Evolutionary conservation across 1,284 basidiomycete genomes (phyloP).

Genomic region (Peniophora sp.): DNA sequence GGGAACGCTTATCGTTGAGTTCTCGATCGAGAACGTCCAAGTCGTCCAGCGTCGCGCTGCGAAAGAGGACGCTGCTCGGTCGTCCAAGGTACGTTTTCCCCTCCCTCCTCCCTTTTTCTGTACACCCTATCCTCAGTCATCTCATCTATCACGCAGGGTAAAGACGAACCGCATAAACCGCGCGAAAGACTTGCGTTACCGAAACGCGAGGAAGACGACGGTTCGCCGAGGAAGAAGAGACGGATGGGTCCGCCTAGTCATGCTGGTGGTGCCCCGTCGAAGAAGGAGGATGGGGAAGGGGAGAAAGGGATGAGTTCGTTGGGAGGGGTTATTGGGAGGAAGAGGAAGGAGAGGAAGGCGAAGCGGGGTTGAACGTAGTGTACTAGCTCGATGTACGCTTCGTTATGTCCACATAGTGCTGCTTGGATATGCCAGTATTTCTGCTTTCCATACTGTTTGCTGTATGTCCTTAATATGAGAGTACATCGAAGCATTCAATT

Average conservation of each 20-base stretch:
- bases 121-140: conserved; percentile 1
- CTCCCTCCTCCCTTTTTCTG: background rate
- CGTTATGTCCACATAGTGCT: too few species aligned
- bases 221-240: conserved; percentile 11
- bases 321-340: conserved; percentile 26
- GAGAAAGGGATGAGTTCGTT: conserved; percentile 13
- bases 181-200: conserved; percentile 9
- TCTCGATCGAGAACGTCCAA: conserved; percentile 90
- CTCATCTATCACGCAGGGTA: conserved; percentile 4
- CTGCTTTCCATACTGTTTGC: too few species aligned
- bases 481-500: too few species aligned
- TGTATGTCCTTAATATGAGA: too few species aligned
- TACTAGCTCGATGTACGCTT: too few species aligned
- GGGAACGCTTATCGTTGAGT: conserved; percentile 79
- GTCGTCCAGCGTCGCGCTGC: conserved; percentile 67
- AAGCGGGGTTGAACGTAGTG: background rate
- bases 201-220: conserved; percentile 14
- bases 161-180: conserved; percentile 4
- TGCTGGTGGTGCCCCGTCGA: background rate
- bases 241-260: conserved; percentile 6
- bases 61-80: conserved; percentile 28
- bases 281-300: conserved; percentile 5
- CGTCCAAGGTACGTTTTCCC: conserved; percentile 13
- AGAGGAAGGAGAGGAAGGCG: conserved; percentile 21
- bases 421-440: too few species aligned